phyloP scores from a whole-genome alignment of 1,139 yeast genomes.

The Magnusiomyces fungicola region DNA sequence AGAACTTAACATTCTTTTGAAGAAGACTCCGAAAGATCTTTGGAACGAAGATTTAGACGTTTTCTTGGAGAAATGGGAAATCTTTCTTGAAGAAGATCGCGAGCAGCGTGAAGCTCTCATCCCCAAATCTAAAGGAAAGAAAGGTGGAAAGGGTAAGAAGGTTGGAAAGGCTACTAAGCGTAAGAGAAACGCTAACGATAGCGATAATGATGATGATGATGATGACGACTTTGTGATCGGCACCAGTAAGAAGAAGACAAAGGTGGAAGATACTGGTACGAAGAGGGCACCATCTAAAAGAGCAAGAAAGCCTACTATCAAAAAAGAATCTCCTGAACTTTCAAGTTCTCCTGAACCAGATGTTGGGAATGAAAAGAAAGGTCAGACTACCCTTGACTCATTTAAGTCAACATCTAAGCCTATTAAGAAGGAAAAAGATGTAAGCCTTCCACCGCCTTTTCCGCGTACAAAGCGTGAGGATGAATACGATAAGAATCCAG shows the following conservation, averaged over 20 bases:
- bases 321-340: background rate
- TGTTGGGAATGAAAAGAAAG: conserved; percentile 4
- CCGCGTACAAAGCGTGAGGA: conserved; percentile 12
- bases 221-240: conserved; percentile 20
- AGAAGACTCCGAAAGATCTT: conserved; percentile 72
- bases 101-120: conserved; percentile 31
- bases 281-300: conserved; percentile 7
- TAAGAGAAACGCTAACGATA: conserved; percentile 14
- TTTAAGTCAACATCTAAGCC: conserved; percentile 6
- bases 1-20: conserved; percentile 61
- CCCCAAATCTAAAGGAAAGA: conserved; percentile 17
- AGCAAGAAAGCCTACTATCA: background rate
- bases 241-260: conserved; percentile 11
- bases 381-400: conserved; percentile 2
- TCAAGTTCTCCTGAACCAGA: conserved; percentile 3
- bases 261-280: conserved; percentile 8
- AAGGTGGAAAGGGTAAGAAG: conserved; percentile 12
- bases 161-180: conserved; percentile 11
- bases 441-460: conserved; percentile 6
- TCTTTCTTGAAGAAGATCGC: conserved; percentile 51
- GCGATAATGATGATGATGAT: conserved; percentile 17
- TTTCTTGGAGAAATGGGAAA: conserved; percentile 59
- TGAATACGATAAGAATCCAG: conserved; percentile 2
- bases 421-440: too few species aligned
- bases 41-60: conserved; percentile 81